These are phyloP conservation scores for Dovyalis caffra DNA, from an alignment of 345 rosid genomes.

Conservation along the genomic window DNA sequence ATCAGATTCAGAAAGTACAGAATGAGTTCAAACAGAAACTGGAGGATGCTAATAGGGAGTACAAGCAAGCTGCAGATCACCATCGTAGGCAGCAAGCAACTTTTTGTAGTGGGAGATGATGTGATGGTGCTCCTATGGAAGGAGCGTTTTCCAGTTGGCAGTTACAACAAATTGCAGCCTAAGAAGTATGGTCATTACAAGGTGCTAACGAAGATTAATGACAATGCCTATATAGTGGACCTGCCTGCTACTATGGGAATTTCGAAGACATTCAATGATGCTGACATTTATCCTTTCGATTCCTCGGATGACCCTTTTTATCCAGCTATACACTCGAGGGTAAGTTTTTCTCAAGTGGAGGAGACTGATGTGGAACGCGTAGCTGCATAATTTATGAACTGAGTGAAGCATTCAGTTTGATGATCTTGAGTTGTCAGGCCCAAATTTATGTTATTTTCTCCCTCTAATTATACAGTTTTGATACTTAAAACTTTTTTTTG, in stretches of 20 bases:
- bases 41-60: not conserved
- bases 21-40: not conserved
- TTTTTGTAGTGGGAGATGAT: not conserved
- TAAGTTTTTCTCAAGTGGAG: no score
- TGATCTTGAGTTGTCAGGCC: no score
- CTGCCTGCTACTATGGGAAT: not conserved
- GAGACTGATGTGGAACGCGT: no score
- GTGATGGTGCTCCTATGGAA: not conserved
- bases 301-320: no score
- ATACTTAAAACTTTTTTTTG: no score
- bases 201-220: not conserved
- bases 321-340: no score
- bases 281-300: not conserved
- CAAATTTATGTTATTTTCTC: no score
- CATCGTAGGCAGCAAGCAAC: not conserved
- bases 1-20: not conserved
- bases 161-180: not conserved
- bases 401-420: no score
- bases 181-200: not conserved
- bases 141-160: not conserved
- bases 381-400: no score
- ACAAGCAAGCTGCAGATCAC: not conserved
- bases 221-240: not conserved
- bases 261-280: not conserved
- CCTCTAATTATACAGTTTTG: no score